Evolutionary conservation across 192 early-diverging fungal species (phyloP).

Genomic region (Allomyces arbusculus): DNA sequence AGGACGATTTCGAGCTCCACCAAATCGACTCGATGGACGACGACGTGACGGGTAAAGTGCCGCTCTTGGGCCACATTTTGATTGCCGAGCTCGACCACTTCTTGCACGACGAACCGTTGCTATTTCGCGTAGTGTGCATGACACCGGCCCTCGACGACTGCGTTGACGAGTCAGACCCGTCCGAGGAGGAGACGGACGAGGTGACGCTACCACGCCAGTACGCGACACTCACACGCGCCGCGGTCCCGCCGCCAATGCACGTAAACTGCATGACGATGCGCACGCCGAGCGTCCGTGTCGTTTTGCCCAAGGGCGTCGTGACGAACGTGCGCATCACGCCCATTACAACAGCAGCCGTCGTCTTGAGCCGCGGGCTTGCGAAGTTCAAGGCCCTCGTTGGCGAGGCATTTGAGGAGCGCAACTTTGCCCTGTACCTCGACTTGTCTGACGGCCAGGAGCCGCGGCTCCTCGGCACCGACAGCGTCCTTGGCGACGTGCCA

Average conservation of each 20-base stretch:
- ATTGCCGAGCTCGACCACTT: not conserved
- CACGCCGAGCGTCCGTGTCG: not conserved
- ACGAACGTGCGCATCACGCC: not conserved
- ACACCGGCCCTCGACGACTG: not conserved
- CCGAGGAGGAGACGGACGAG: not conserved
- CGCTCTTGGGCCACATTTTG: not conserved
- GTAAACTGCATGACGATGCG: not conserved
- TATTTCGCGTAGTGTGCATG: not conserved
- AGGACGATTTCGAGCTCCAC: not conserved
- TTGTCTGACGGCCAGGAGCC: not conserved
- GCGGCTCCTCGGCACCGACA: not conserved
- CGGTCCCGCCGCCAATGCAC: not conserved
- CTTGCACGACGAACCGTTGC: not conserved
- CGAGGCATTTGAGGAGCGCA: not conserved
- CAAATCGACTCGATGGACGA: not conserved
- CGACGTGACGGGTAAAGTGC: not conserved
- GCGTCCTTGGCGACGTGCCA: not conserved
- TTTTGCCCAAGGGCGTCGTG: not conserved
- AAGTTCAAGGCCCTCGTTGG: not conserved
- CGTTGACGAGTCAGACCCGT: not conserved
- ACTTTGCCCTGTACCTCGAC: not conserved
- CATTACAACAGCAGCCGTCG: not conserved
- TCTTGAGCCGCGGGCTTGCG: not conserved
- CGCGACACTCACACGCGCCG: not conserved
- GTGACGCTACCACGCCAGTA: not conserved